Base-by-base conservation (phyloP, 257 asterid genomes). In the Nicotiana benthamiana region DNA sequence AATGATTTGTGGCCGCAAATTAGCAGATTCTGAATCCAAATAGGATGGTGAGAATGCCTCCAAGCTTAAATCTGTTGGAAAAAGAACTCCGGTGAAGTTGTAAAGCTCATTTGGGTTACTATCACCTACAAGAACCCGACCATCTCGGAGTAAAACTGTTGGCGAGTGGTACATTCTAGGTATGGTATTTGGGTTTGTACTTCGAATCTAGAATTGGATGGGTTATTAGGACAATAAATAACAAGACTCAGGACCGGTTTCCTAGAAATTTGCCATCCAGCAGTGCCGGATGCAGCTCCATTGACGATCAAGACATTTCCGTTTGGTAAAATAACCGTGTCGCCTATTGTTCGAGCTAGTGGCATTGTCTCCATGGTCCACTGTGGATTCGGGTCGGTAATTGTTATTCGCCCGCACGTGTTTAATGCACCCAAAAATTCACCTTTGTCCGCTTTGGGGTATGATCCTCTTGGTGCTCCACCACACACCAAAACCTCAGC, bases 381-480 rank as follows among this genome's bases (percentile, higher is more conserved):
- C 27, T 62, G 66, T 0, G 87, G 87, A 82, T 82, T 62, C 20
- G 46, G 52, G 63, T 75, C 86, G 6, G 26, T 80, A 26, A 84
- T 78, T 27, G 72, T 81, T 61, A 84, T 81, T 54, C 85, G 78
- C 24, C 81, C 85, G 57, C 87, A 85, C 4, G 80, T 72, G n/a
- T 64, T 22, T 9, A 84, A 61, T 13, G 80, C 87, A 13, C 66
- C 84, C 20, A 79, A 2, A 43, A 89, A 89, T 3, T 30, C 34
- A 0, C 85, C 83, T 3, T 40, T 72, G 1, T 1, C 13, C 0
- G 83, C 83, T 1, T 61, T 78, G 0, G 3, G 1, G 53, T 46
- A 86, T 5, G 92, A 81, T 9, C 87, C 90, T 36, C 62, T 87
- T 4, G 90, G 89, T 36, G 91, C 89, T n/a, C 91, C 89, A 0